phyloP scores from a whole-genome alignment of 495 filamentous ascomycete genomes.

The Neurospora sp. region DNA sequence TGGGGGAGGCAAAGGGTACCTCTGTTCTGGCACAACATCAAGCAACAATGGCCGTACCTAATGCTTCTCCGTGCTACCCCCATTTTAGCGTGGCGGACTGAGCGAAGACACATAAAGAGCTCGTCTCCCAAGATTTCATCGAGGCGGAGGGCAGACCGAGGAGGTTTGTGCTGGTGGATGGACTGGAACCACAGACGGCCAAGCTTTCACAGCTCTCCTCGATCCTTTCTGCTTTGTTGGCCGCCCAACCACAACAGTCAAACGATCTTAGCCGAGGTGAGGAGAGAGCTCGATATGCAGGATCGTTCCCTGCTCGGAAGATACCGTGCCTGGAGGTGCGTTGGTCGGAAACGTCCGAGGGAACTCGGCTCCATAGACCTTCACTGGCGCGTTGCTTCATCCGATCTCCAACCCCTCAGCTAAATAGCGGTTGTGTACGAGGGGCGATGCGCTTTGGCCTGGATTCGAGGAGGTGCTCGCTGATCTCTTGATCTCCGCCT shows the following conservation, averaged over 20 bases:
- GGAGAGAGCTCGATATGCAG: neutral
- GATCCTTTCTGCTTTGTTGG: neutral
- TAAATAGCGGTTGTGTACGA: neutral
- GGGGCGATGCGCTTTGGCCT: neutral
- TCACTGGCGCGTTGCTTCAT: neutral
- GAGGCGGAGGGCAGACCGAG: neutral
- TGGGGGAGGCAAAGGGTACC: neutral
- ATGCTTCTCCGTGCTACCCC: neutral
- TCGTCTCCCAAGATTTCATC: neutral
- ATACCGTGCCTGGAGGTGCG: neutral
- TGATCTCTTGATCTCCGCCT: neutral
- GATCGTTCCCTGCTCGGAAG: neutral
- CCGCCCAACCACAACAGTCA: neutral
- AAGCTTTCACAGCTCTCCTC: neutral
- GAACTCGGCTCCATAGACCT: neutral
- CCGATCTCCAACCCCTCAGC: neutral
- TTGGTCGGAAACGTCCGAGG: neutral
- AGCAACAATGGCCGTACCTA: neutral
- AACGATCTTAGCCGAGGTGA: neutral
- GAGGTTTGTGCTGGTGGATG: neutral
- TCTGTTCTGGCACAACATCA: neutral
- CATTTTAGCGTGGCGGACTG: neutral
- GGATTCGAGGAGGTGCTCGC: neutral
- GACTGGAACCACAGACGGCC: neutral
- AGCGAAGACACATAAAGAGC: neutral